A percentile compares a stretch with the other conserved stretches of the same genome.
Evolutionary conservation across 768 basidiomycete genomes (phyloP).

Genomic region (Russula ochroleuca): DNA sequence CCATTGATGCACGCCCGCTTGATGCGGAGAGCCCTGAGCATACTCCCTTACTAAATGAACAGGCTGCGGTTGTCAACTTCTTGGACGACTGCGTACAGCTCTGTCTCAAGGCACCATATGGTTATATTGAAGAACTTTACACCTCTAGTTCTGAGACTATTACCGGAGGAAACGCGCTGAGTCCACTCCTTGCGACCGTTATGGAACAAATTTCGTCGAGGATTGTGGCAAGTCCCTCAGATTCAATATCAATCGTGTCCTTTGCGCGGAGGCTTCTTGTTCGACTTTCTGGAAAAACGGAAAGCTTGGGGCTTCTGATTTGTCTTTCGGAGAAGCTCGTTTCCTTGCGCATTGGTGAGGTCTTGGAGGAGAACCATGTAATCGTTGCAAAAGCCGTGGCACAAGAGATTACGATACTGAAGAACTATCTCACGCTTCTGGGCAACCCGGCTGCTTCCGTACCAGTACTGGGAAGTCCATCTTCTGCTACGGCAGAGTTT

Average conservation of each 20-base stretch:
- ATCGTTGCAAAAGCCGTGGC: slow-evolving; percentile 36
- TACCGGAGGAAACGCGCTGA: slow-evolving; percentile 43
- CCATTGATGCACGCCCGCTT: slow-evolving; percentile 39
- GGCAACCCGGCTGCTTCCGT: slow-evolving; percentile 19
- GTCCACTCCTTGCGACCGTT: slow-evolving; percentile 75
- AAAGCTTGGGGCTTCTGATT: slow-evolving; percentile 40
- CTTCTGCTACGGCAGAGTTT: slow-evolving; percentile 41
- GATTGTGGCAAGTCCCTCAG: slow-evolving; percentile 53
- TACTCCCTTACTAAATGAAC: slow-evolving; percentile 51
- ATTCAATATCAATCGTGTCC: slow-evolving; percentile 55
- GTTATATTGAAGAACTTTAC: slow-evolving; percentile 73
- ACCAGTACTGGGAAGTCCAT: slow-evolving; percentile 12
- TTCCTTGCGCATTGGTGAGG: slow-evolving; percentile 31
- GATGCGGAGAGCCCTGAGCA: slow-evolving; percentile 49
- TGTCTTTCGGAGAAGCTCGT: slow-evolving; percentile 39
- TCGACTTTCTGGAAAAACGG: slow-evolving; percentile 52
- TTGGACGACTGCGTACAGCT: slow-evolving; percentile 84
- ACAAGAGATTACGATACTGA: slow-evolving; percentile 45
- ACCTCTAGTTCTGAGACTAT: slow-evolving; percentile 30
- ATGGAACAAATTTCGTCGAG: slow-evolving; percentile 76
- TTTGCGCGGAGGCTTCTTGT: slow-evolving; percentile 64
- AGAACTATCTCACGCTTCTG: slow-evolving; percentile 36
- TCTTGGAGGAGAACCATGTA: slow-evolving; percentile 35
- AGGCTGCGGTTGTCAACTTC: slow-evolving; percentile 56
- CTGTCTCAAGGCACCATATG: slow-evolving; percentile 77